phyloP scores from a whole-genome alignment of 805 yeast species.

The Kazachstania psychrophila region DNA sequence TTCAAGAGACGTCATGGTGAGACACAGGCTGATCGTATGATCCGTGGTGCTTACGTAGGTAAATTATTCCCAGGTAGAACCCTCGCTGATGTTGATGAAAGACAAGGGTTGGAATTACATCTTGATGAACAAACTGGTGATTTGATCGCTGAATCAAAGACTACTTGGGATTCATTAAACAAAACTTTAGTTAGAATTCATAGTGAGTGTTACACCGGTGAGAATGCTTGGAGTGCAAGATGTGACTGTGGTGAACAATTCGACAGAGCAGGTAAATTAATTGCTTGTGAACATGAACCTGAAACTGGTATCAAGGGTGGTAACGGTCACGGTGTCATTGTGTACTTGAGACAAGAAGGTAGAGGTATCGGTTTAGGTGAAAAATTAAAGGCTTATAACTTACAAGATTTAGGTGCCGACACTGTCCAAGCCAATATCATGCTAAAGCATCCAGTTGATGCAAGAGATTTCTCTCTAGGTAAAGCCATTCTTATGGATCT shows the following conservation, averaged over 20 bases:
- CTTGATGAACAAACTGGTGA: constrained; percentile 36
- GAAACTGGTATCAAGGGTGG: constrained; percentile 37
- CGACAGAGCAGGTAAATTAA: constrained; percentile 91
- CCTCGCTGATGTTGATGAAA: constrained; percentile 54
- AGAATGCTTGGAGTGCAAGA: constrained; percentile 97
- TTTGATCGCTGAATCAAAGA: constrained; percentile 12
- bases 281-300: constrained; percentile 35
- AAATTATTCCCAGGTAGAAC: constrained; percentile 78
- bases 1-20: constrained; percentile 57
- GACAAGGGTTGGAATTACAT: constrained; percentile 30
- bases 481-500: constrained; percentile 85
- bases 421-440: constrained; percentile 92
- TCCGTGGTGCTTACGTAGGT: constrained; percentile 96
- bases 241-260: constrained; percentile 99
- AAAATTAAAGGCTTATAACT: constrained; percentile 88
- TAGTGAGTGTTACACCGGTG: constrained; percentile 97
- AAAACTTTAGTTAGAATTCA: constrained; percentile 76
- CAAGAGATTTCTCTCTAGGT: constrained; percentile 87
- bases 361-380: constrained; percentile 98
- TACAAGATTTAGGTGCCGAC: constrained; percentile 97
- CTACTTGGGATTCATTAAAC: constrained; percentile 25
- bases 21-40: constrained; percentile 88
- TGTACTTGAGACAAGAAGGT: constrained; percentile 94
- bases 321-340: constrained; percentile 86
- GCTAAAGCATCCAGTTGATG: constrained; percentile 95